phyloP scores from a whole-genome alignment of 495 filamentous ascomycete species.

The Astrocystis sublimbata region DNA sequence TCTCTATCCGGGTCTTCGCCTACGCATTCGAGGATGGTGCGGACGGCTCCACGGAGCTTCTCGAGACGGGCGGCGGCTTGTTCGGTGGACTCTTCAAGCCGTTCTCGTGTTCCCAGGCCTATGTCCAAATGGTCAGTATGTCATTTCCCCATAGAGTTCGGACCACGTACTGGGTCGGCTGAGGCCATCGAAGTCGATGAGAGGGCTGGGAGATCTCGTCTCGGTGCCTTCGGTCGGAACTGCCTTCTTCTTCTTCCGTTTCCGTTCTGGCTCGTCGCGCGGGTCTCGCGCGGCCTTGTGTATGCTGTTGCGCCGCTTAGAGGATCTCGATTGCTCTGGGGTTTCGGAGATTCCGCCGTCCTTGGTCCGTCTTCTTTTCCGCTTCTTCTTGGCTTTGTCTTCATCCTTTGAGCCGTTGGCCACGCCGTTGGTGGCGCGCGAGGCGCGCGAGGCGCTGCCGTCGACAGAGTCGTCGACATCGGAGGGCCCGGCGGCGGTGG shows the following conservation, averaged over 20 bases:
- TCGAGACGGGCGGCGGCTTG: constrained; percentile 69
- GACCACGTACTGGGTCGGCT: constrained; percentile 63
- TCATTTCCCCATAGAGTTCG: constrained; percentile 16
- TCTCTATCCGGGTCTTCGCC: constrained; percentile 94
- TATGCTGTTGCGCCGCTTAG: constrained; percentile 51
- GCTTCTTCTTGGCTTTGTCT: constrained; percentile 27
- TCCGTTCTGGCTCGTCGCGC: constrained; percentile 63
- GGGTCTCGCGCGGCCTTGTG: constrained; percentile 73
- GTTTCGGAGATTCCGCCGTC: constrained; percentile 32
- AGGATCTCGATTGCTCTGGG: constrained; percentile 25
- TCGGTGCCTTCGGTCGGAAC: constrained; percentile 24
- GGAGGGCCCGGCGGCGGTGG: constrained; percentile 20
- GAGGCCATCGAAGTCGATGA: constrained; percentile 75
- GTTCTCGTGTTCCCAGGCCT: constrained; percentile 78
- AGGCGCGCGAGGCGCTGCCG: no score
- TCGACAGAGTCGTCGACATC: constrained; percentile 26
- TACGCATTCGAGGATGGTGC: constrained; percentile 91
- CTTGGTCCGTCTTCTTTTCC: constrained; percentile 27
- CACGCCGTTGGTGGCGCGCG: constrained; percentile 11
- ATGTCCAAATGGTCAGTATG: constrained; percentile 3
- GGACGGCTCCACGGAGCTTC: constrained; percentile 81
- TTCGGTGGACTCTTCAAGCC: constrained; percentile 75
- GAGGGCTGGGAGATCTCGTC: constrained; percentile 57
- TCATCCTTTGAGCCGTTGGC: constrained; percentile 17
- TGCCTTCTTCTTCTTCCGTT: constrained; percentile 39